Evolutionary conservation across 805 yeast species (phyloP).

Genomic region (Teunomyces kruisii): DNA sequence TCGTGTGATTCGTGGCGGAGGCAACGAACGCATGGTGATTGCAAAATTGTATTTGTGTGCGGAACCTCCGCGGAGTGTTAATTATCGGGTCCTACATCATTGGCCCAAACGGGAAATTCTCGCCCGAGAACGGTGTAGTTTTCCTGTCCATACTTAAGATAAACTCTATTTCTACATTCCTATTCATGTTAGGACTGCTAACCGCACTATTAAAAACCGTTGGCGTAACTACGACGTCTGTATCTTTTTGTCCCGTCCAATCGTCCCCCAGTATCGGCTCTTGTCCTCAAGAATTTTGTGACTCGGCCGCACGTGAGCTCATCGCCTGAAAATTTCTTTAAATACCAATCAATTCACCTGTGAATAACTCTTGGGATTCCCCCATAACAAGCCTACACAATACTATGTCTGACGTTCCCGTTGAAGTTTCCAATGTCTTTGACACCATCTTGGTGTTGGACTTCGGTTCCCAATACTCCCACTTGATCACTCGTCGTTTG

Average conservation of each 20-base stretch:
- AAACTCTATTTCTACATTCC: no score
- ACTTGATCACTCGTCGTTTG: constrained; percentile 91
- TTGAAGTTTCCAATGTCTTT: constrained; percentile 81
- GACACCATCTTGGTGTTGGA: constrained; percentile 97
- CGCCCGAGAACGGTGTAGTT: no score
- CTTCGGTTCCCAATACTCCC: constrained; percentile 98
- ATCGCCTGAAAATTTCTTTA: background rate
- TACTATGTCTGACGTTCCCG: constrained; percentile 31
- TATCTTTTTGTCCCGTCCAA: no score
- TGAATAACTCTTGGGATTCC: constrained; percentile 4
- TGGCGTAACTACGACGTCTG: no score
- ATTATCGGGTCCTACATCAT: background rate
- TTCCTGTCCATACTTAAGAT: no score
- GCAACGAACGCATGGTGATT: constrained; percentile 18
- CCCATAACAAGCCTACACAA: background rate
- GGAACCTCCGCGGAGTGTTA: background rate
- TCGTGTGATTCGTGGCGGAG: constrained; percentile 35
- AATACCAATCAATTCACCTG: background rate
- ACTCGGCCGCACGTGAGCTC: background rate
- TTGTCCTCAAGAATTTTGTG: background rate
- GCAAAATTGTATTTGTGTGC: background rate
- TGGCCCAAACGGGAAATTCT: no score
- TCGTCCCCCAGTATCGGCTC: no score
- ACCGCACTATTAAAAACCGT: no score
- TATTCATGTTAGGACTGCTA: no score